Evolutionary conservation across 495 filamentous ascomycete genomes (phyloP).

Genomic region (Aspergillus avenaceus): DNA sequence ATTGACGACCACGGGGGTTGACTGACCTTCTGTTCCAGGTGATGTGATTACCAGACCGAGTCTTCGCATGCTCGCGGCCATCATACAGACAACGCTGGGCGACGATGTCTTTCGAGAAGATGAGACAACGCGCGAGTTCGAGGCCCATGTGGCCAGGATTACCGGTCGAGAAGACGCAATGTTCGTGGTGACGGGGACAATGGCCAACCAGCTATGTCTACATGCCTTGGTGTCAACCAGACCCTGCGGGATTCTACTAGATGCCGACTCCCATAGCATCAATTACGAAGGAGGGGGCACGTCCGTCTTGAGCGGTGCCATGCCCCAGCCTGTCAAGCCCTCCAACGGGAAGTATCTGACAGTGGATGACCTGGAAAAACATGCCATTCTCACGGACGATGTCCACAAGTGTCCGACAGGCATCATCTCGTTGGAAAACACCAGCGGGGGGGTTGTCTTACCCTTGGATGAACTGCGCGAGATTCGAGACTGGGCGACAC

Average conservation of each 20-base stretch:
- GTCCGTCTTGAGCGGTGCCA: conserved; percentile 55
- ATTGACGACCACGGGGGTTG: too few relatives aligned
- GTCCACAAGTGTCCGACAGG: conserved; percentile 31
- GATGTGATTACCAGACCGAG: conserved; percentile 63
- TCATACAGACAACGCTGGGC: conserved; percentile 51
- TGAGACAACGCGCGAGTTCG: conserved; percentile 61
- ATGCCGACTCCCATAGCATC: conserved; percentile 62
- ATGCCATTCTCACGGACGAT: conserved; percentile 29
- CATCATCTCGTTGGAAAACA: conserved; percentile 32
- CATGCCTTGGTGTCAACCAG: conserved; percentile 64
- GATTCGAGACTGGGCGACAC: conserved; percentile 27
- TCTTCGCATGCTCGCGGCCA: conserved; percentile 61
- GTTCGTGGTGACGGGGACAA: conserved; percentile 76
- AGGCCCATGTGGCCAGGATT: conserved; percentile 59
- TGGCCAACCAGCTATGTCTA: conserved; percentile 77
- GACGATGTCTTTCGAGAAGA: conserved; percentile 74
- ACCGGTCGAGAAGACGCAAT: conserved; percentile 64
- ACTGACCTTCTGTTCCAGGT: too few relatives aligned
- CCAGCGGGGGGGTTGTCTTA: conserved; percentile 26
- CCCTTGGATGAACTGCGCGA: conserved; percentile 26
- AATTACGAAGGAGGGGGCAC: conserved; percentile 71
- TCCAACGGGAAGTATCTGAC: conserved; percentile 64
- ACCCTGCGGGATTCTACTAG: conserved; percentile 67
- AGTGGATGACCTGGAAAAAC: conserved; percentile 60
- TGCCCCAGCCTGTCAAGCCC: conserved; percentile 54